A percentile compares a stretch with the other conserved stretches of the same genome.
These are phyloP conservation scores for Trypanosoma theileri DNA, from an alignment of 208 protist species.

Conservation along the genomic window DNA sequence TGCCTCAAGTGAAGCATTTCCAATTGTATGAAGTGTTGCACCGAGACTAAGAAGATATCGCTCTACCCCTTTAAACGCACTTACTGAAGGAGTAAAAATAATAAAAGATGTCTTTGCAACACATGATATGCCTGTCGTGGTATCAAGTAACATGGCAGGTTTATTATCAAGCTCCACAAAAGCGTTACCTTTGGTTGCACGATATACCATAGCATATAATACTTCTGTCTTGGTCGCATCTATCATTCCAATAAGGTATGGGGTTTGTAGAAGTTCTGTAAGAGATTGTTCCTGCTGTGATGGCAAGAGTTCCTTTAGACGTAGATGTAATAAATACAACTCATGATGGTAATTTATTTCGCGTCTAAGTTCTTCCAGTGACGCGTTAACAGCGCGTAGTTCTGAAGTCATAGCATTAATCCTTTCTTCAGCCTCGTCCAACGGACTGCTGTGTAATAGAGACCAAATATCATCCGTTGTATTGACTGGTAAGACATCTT, in stretches of 20 bases:
- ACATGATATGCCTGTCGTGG: constrained; percentile 22
- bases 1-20: constrained; percentile 36
- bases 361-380: constrained; percentile 40
- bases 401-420: constrained; percentile 36
- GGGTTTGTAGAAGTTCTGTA: background rate
- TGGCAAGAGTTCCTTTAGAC: constrained; percentile 11
- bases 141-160: constrained; percentile 62
- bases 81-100: constrained; percentile 85
- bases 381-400: constrained; percentile 37
- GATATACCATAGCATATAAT: constrained; percentile 89
- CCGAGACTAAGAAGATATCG: constrained; percentile 88
- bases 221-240: constrained; percentile 16
- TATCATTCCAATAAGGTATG: constrained; percentile 34
- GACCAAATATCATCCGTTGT: background rate
- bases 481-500: constrained; percentile 25
- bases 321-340: constrained; percentile 23
- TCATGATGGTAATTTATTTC: constrained; percentile 54
- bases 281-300: background rate
- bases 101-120: constrained; percentile 84
- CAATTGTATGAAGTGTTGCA: constrained; percentile 87
- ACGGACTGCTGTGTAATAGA: background rate
- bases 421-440: constrained; percentile 13
- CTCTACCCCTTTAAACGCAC: constrained; percentile 69
- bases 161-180: constrained; percentile 48
- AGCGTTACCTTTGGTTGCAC: constrained; percentile 91